Conservation (phyloP, 805 yeast species). For the Pichia heedii region DNA sequence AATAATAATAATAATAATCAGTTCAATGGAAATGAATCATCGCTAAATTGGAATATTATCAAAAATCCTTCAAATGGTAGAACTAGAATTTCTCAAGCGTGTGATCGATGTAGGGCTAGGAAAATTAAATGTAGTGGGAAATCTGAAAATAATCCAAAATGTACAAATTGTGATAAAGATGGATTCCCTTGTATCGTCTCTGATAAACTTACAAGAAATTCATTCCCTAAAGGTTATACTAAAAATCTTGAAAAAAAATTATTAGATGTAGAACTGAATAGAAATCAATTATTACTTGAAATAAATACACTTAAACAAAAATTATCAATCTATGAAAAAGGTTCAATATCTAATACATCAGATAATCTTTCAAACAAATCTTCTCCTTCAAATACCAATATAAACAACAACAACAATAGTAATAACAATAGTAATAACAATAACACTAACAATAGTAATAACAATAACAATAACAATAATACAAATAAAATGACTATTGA, state of each 20-base stretch:
- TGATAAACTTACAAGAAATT: slow-evolving; percentile 65
- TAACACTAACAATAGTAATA: not conserved
- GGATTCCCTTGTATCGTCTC: slow-evolving; percentile 64
- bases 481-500: not conserved
- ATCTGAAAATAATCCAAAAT: slow-evolving; percentile 39
- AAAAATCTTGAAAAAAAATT: slow-evolving; percentile 61
- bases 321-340: slow-evolving; percentile 1
- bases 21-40: not conserved
- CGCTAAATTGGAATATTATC: slow-evolving; percentile 24
- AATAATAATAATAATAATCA: too few relatives aligned
- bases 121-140: slow-evolving; percentile 71
- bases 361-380: too few relatives aligned
- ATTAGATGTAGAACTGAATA: slow-evolving; percentile 50
- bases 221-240: slow-evolving; percentile 76
- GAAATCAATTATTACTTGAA: slow-evolving; percentile 31
- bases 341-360: not conserved
- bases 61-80: slow-evolving; percentile 30
- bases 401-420: not conserved
- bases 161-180: slow-evolving; percentile 57
- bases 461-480: not conserved
- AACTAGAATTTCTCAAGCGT: slow-evolving; percentile 63
- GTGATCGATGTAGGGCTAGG: slow-evolving; percentile 71
- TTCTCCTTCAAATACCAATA: not conserved
- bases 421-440: not conserved
- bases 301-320: slow-evolving; percentile 21